A percentile compares a stretch with the other conserved stretches of the same genome.
These are phyloP conservation scores for Phytophthora meadii DNA, from an alignment of 352 stramenopile genomes.

Conservation along the genomic window DNA sequence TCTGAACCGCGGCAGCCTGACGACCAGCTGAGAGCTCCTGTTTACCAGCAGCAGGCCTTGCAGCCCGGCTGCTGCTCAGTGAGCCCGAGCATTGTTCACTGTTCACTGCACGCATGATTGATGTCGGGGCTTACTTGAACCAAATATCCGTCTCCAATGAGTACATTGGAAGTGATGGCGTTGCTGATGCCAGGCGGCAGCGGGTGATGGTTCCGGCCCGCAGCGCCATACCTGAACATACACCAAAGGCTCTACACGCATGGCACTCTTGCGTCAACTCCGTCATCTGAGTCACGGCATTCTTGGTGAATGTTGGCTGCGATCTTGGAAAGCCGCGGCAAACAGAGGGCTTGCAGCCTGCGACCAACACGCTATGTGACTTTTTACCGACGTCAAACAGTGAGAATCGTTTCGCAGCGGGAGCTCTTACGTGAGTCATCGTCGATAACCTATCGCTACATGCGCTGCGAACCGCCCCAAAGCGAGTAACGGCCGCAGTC, in stretches of 20 bases:
- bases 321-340: too few species aligned
- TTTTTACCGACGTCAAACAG: too few species aligned
- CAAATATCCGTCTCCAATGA: too few species aligned
- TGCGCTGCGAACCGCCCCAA: too few species aligned
- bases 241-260: too few species aligned
- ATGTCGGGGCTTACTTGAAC: not conserved
- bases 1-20: constrained; percentile 10
- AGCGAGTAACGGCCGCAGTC: not conserved
- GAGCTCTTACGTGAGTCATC: not conserved
- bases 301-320: too few species aligned
- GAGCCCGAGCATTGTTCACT: not conserved
- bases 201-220: not conserved
- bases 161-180: not conserved
- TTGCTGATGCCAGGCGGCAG: not conserved
- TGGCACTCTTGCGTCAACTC: too few species aligned
- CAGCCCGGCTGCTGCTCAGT: too few species aligned
- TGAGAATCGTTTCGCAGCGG: not conserved
- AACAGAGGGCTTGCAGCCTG: too few species aligned
- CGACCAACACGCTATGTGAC: too few species aligned
- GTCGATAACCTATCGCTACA: not conserved
- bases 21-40: constrained; percentile 13
- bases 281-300: too few species aligned
- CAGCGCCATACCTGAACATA: too few species aligned
- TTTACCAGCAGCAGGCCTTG: constrained; percentile 21
- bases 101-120: not conserved